Conservation (phyloP, 2,329 filamentous ascomycete genomes). For the Colletotrichum lini region DNA sequence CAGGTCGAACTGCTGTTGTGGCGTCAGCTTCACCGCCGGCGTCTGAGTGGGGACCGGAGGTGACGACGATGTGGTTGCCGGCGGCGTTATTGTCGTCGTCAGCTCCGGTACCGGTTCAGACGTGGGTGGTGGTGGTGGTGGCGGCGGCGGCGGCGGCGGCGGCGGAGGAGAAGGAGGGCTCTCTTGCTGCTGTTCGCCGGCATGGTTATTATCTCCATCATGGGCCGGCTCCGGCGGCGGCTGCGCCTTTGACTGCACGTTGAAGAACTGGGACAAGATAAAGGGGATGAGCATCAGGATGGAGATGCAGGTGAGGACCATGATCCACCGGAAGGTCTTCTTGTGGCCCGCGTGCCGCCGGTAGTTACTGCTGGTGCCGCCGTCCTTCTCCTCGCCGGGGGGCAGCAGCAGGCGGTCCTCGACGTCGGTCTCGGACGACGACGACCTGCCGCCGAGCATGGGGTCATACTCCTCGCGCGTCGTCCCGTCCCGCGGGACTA, state of each 20-base stretch:
- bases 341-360: conserved; percentile 22
- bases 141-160: conserved; percentile 9
- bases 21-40: conserved; percentile 25
- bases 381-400: conserved; percentile 26
- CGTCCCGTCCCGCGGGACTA: conserved; percentile 40
- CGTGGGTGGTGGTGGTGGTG: neutral
- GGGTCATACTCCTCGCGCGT: conserved; percentile 34
- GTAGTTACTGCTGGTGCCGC: neutral
- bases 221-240: conserved; percentile 28
- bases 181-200: conserved; percentile 23
- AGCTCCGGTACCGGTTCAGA: conserved; percentile 12
- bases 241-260: conserved; percentile 26
- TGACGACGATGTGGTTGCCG: conserved; percentile 8
- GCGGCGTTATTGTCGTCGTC: conserved; percentile 10
- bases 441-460: conserved; percentile 36
- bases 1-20: conserved; percentile 32
- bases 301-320: conserved; percentile 34
- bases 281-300: conserved; percentile 35
- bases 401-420: conserved; percentile 34
- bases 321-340: conserved; percentile 37
- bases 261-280: conserved; percentile 40
- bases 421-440: conserved; percentile 28
- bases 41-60: conserved; percentile 26
- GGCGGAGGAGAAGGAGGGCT: neutral
- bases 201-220: conserved; percentile 20